phyloP scores from a whole-genome alignment of 75 land plant genomes.

The Pinus tabuliformis region DNA sequence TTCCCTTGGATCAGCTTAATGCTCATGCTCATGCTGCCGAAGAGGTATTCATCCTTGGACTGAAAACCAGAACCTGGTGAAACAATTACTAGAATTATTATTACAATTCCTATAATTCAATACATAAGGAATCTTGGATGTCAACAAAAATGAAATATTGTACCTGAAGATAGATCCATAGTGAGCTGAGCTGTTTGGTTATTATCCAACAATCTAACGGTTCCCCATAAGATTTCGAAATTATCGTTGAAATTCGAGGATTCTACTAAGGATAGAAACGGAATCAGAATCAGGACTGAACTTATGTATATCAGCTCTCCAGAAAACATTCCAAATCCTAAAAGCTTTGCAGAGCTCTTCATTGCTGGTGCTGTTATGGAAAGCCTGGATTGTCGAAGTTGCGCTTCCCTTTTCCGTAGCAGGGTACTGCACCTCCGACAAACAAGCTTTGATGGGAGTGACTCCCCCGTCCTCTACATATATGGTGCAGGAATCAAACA shows the following conservation, averaged over 20 bases:
- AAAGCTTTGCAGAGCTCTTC: neutral
- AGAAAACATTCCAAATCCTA: neutral
- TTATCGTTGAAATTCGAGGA: slow-evolving; percentile 2
- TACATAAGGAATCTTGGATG: neutral
- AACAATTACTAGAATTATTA: neutral
- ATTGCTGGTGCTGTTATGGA: neutral
- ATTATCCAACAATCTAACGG: neutral
- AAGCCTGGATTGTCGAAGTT: too few species aligned
- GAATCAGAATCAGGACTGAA: neutral
- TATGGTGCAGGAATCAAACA: too few species aligned
- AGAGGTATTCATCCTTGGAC: slow-evolving; percentile 38
- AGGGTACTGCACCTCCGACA: too few species aligned
- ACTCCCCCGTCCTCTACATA: too few species aligned
- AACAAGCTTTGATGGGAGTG: too few species aligned
- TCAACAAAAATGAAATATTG: neutral
- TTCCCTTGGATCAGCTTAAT: slow-evolving; percentile 35
- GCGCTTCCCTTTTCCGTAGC: too few species aligned
- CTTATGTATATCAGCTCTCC: neutral
- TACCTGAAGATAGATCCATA: neutral
- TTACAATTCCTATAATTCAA: neutral
- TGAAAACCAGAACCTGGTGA: slow-evolving; percentile 51
- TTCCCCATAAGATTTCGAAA: neutral
- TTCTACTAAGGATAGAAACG: neutral
- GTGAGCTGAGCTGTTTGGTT: neutral
- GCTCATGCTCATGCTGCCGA: slow-evolving; percentile 46